Evolutionary conservation across 495 filamentous ascomycete genomes (phyloP).

Genomic region (Penicillium manginii): DNA sequence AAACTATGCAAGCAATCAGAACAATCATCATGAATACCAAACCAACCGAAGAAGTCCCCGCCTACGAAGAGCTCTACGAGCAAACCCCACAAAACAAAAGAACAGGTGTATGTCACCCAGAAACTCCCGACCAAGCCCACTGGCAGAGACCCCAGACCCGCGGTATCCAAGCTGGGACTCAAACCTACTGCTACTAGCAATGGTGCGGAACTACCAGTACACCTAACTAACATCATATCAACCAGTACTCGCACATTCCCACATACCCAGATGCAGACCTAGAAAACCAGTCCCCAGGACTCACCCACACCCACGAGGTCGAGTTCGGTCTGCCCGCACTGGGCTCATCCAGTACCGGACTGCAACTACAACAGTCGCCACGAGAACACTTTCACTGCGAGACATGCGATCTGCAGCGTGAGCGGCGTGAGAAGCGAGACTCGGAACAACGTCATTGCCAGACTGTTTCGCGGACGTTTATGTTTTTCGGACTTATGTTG

Average conservation of each 20-base stretch:
- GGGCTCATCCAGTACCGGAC: neutral
- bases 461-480: neutral
- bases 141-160: neutral
- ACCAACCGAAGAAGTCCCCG: conserved; percentile 2
- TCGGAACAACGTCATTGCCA: neutral
- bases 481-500: neutral
- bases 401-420: neutral
- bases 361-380: neutral
- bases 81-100: conserved; percentile 4
- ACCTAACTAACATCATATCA: neutral
- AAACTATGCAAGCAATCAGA: neutral
- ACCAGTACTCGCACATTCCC: conserved; percentile 2
- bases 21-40: neutral
- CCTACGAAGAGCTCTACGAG: conserved; percentile 13
- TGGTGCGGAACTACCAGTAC: too few species aligned
- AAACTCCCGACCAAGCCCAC: neutral
- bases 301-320: neutral
- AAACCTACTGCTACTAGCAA: too few species aligned
- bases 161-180: neutral
- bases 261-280: conserved; percentile 1
- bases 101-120: conserved; percentile 9
- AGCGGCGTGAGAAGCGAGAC: neutral
- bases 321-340: neutral
- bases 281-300: neutral
- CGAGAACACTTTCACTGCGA: neutral